Percentiles rank a stretch among this genome's conserved stretches.
phyloP scores from a whole-genome alignment of 1,284 basidiomycete genomes.

The Pholiota adiposa region DNA sequence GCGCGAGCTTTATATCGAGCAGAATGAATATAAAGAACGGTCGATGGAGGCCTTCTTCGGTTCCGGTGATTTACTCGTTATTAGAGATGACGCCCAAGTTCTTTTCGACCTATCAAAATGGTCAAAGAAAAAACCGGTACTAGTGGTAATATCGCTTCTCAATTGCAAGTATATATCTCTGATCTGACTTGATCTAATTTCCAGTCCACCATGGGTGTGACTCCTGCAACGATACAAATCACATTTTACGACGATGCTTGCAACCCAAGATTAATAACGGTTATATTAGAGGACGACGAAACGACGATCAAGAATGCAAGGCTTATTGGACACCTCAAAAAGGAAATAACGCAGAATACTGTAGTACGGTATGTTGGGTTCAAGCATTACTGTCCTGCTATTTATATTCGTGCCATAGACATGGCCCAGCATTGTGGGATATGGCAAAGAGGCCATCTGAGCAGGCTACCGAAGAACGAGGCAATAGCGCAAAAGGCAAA shows the following conservation, averaged over 20 bases:
- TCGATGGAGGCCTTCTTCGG: slow-evolving; percentile 1
- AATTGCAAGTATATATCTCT: background rate
- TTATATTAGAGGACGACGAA: no score
- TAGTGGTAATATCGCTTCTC: background rate
- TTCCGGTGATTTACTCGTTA: background rate
- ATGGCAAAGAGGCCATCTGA: background rate
- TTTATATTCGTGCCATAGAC: background rate
- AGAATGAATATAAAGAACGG: background rate
- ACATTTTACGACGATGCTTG: background rate
- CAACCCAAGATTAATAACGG: background rate
- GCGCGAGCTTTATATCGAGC: slow-evolving; percentile 8
- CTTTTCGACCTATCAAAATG: background rate
- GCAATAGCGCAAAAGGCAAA: background rate
- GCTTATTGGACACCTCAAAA: background rate
- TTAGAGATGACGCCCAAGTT: background rate
- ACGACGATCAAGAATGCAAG: no score
- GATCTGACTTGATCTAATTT: background rate
- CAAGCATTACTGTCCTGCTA: background rate
- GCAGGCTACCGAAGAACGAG: background rate
- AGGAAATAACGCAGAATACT: background rate
- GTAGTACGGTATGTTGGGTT: background rate
- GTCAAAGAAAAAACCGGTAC: background rate
- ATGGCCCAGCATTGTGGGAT: background rate
- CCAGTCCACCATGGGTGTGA: background rate
- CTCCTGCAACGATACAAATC: slow-evolving; percentile 1